phyloP scores from a whole-genome alignment of 768 basidiomycete species.

The Boletellus ananas region DNA sequence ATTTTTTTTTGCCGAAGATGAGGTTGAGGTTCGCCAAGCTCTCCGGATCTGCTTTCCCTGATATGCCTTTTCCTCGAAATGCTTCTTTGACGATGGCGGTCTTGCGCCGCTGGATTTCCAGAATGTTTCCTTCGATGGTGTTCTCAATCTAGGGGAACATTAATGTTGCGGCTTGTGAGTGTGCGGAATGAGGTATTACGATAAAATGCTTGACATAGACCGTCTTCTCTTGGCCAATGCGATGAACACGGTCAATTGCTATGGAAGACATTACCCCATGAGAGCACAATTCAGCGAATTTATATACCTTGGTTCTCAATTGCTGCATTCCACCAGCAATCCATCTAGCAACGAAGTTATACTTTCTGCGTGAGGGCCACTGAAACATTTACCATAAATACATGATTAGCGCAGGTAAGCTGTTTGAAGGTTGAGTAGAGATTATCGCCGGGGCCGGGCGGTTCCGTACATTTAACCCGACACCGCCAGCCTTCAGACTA shows the following conservation, averaged over 20 bases:
- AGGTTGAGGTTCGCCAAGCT: constrained; percentile 74
- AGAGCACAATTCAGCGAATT: not conserved
- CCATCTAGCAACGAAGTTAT: constrained; percentile 55
- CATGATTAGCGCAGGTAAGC: constrained; percentile 79
- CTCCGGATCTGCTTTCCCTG: constrained; percentile 54
- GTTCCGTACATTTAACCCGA: constrained; percentile 72
- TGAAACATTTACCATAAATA: constrained; percentile 66
- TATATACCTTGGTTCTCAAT: constrained; percentile 69
- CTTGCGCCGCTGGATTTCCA: constrained; percentile 82
- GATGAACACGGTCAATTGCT: constrained; percentile 85
- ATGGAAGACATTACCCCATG: constrained; percentile 5
- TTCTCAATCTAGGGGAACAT: constrained; percentile 49
- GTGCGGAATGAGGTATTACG: constrained; percentile 33
- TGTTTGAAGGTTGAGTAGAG: constrained; percentile 22
- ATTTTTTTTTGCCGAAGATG: constrained; percentile 15
- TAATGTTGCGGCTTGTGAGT: not conserved
- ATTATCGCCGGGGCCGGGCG: not conserved
- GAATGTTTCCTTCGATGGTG: constrained; percentile 77
- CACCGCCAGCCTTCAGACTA: constrained; percentile 88
- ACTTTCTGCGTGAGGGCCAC: not conserved
- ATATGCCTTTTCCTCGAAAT: constrained; percentile 53
- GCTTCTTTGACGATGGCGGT: constrained; percentile 85
- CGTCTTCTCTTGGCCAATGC: constrained; percentile 78
- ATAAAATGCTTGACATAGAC: constrained; percentile 87
- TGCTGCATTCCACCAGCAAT: constrained; percentile 90